Evolutionary conservation across 2,329 filamentous ascomycete genomes (phyloP), one percentile per base, ranked within the genome.

Genomic region (Alternaria sp.): DNA sequence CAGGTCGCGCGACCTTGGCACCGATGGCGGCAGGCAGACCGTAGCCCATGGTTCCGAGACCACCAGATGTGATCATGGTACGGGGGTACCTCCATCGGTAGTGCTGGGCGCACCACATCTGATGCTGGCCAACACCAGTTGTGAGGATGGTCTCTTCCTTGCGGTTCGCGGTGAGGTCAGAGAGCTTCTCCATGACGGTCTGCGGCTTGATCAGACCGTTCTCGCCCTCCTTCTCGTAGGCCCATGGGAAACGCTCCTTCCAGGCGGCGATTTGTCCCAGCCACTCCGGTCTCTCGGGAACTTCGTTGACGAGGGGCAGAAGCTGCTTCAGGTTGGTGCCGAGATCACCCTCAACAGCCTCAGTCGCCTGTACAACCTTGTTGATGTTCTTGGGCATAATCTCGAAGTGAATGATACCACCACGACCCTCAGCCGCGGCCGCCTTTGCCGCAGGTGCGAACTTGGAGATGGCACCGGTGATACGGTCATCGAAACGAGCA

Each of bases 361-460:
- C 93, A 42, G 92, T 97, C 7, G 94, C 94, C 81, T 98, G 93
- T 14, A 99, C 91, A 42, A 98, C 94, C 87, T 98, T 99, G 88
- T 98, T 98, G 83, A 98, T 98, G 84, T 99, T 98, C 89, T 99
- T 99, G 72, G 95, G 94, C 90, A 98, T 91, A 73, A 99, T 94
- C 78, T 98, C 94, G 74, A 98, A 98, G 81, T 99, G 94, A 16
- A 98, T 87, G 72, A 99, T 98, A 74, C 95, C 95, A 72, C 95
- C 95, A 64, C 93, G 91, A 54, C 89, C 89, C 82, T 97, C 92
- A 11, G 87, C 84, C 5, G 93, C 94, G 0, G 95, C 95, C 14
- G 88, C 87, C 81, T 91, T 95, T 44, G 95, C 95, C 53, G 87
- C 88, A 4, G 95, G 95, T 0, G 94, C 95, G 68, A 98, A 99